Percentiles rank a stretch among this genome's conserved stretches.
Evolutionary conservation across 164 flowering plant species (phyloP).

Genomic region (Macadamia tetraphylla): DNA sequence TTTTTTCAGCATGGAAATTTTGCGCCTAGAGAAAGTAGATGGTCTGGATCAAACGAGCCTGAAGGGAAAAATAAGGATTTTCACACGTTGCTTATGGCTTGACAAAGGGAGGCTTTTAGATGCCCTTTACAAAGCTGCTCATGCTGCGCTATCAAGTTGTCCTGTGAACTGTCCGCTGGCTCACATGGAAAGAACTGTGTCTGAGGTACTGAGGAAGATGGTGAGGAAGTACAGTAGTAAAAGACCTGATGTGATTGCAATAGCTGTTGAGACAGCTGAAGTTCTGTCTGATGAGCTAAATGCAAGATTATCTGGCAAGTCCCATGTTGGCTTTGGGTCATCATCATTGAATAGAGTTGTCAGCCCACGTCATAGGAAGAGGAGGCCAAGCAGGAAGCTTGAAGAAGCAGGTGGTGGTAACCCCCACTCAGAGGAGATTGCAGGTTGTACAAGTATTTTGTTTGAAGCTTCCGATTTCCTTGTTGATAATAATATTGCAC

Average conservation of each 20-base stretch:
- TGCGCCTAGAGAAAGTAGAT: slow-evolving; percentile 60
- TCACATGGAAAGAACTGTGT: slow-evolving; percentile 90
- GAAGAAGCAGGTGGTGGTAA: slow-evolving; percentile 25
- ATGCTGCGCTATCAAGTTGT: slow-evolving; percentile 88
- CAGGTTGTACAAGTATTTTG: slow-evolving; percentile 30
- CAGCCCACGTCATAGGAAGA: slow-evolving; percentile 31
- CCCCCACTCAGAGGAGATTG: slow-evolving; percentile 15
- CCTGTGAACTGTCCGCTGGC: slow-evolving; percentile 76
- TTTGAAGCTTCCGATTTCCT: too few species aligned
- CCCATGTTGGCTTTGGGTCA: slow-evolving; percentile 34
- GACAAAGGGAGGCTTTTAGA: slow-evolving; percentile 96
- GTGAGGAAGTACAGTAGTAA: slow-evolving; percentile 93
- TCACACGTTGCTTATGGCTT: slow-evolving; percentile 97
- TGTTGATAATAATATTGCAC: too few species aligned
- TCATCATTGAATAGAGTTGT: slow-evolving; percentile 35
- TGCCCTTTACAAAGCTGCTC: slow-evolving; percentile 92
- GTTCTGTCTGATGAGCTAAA: slow-evolving; percentile 70
- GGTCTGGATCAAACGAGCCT: slow-evolving; percentile 35
- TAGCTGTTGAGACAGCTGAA: slow-evolving; percentile 79
- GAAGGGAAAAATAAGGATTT: slow-evolving; percentile 88
- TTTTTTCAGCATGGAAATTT: slow-evolving; percentile 81
- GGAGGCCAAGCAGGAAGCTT: slow-evolving; percentile 19
- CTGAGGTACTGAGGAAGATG: slow-evolving; percentile 83
- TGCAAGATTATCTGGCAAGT: slow-evolving; percentile 61
- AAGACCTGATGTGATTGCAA: slow-evolving; percentile 88